Conservation (phyloP, 148 eudicot species). For the Cornus controversa region DNA sequence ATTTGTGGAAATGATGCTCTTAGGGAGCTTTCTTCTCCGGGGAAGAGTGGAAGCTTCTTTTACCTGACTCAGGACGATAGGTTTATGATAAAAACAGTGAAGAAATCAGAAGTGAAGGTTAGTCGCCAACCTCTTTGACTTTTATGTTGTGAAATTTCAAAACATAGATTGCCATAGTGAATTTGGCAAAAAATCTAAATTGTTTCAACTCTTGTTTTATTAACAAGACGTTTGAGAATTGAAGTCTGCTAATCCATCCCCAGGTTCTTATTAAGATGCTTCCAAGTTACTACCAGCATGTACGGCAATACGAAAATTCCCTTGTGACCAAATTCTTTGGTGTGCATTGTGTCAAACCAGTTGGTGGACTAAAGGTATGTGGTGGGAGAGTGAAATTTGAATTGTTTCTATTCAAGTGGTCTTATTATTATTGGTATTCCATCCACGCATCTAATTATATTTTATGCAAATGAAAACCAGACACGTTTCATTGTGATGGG, state of each 20-base stretch:
- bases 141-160: slow-evolving; percentile 2
- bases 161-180: neutral
- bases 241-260: slow-evolving; percentile 21
- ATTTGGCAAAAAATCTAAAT: neutral
- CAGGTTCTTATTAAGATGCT: slow-evolving; percentile 93
- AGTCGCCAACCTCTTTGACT: slow-evolving; percentile 21
- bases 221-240: slow-evolving; percentile 12
- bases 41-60: slow-evolving; percentile 87
- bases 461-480: slow-evolving; percentile 25
- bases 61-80: slow-evolving; percentile 83
- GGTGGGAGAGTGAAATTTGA: neutral
- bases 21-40: slow-evolving; percentile 78
- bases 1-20: slow-evolving; percentile 83
- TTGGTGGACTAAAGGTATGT: slow-evolving; percentile 78
- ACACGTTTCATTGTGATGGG: slow-evolving; percentile 97
- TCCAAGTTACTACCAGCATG: slow-evolving; percentile 75
- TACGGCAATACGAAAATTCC: slow-evolving; percentile 71
- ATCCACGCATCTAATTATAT: neutral
- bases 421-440: neutral
- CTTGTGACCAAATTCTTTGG: slow-evolving; percentile 86
- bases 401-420: neutral
- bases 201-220: slow-evolving; percentile 2
- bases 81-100: slow-evolving; percentile 86
- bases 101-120: slow-evolving; percentile 89
- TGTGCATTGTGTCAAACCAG: slow-evolving; percentile 87